Evolutionary conservation across 2,329 filamentous ascomycete species (phyloP), one percentile per base, ranked within the genome.

Genomic region (Lecanicillium sp.): DNA sequence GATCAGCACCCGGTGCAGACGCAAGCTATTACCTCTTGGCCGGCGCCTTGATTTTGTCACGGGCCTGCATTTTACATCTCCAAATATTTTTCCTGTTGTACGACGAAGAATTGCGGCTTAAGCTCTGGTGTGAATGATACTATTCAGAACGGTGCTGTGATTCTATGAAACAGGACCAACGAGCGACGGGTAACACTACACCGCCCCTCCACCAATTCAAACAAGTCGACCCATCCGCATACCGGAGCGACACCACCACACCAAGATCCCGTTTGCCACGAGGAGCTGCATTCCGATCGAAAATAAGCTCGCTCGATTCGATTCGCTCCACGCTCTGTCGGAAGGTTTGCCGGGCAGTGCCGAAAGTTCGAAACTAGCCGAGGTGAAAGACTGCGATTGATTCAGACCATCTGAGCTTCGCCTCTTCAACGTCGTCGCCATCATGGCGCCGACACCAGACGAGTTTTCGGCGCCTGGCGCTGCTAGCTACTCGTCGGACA

Each of bases 401-500:
- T 13, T 22, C 15, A 27, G 32, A 22, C 19, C 33, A 27, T 22
- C 28, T 22, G 33, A 31, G 14, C 31, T 8, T 28, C 29, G 20
- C 29, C 46, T 49, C 46, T 41, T 38, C 33, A 30, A 45, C 41
- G 54, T 58, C 57, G 60, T 52, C 65, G 70, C 70, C 70, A 58
- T 55, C 57, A 79, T 80, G 75, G 74, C 74, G 66, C 70, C 74
- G 65, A 62, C 70, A 56, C 62, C 69, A 25, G 22, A 25, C 6
- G 63, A 65, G 51, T 69, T 84, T 52, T 82, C 82, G 48, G 71
- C 81, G 47, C 73, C 85, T 35, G 85, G 85, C 54, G 78, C 78
- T 59, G 81, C 78, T 56, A 76, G 71, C 48, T 90, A 90, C 62
- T 70, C 73, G 50, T 87, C 83, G 37, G 70, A 80, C 53, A 85